These are phyloP conservation scores for Comarum palustre DNA, from an alignment of 306 rosid genomes.

Conservation along the genomic window DNA sequence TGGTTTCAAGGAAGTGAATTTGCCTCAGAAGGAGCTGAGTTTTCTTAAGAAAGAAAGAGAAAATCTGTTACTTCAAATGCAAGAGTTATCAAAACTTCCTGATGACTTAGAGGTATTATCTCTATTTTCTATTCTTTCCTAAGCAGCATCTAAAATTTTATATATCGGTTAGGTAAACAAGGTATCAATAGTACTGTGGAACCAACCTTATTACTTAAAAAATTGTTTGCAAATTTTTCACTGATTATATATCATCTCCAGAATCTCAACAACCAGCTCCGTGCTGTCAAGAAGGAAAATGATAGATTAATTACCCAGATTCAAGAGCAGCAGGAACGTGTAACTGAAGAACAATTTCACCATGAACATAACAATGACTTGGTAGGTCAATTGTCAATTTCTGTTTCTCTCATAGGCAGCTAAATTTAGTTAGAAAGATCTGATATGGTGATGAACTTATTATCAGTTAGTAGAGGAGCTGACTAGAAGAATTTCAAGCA, in stretches of 20 bases:
- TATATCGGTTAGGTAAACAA: neutral
- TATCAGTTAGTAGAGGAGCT: conserved; percentile 64
- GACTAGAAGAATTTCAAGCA: conserved; percentile 43
- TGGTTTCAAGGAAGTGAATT: conserved; percentile 23
- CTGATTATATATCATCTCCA: conserved; percentile 31
- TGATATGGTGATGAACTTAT: conserved; percentile 2
- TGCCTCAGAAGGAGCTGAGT: conserved; percentile 25
- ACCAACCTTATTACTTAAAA: neutral
- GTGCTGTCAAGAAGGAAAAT: conserved; percentile 47
- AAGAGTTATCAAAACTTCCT: conserved; percentile 35
- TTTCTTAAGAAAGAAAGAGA: conserved; percentile 31
- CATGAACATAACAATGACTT: conserved; percentile 39
- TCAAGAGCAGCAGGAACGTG: conserved; percentile 49
- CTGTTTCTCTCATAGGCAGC: conserved; percentile 17
- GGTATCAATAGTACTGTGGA: neutral
- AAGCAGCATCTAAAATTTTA: neutral
- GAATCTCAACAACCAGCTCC: conserved; percentile 49
- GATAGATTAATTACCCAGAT: conserved; percentile 45
- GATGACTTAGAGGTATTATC: conserved; percentile 42
- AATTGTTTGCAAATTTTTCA: conserved; percentile 20
- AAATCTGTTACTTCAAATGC: conserved; percentile 24
- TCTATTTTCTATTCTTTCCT: conserved; percentile 14
- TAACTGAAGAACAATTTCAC: conserved; percentile 39
- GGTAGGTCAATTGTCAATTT: conserved; percentile 36
- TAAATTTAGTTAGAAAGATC: conserved; percentile 4